A percentile compares a stretch with the other conserved stretches of the same genome.
Conservation (phyloP, 164 flowering plant genomes). For the Vitis rupestris region DNA sequence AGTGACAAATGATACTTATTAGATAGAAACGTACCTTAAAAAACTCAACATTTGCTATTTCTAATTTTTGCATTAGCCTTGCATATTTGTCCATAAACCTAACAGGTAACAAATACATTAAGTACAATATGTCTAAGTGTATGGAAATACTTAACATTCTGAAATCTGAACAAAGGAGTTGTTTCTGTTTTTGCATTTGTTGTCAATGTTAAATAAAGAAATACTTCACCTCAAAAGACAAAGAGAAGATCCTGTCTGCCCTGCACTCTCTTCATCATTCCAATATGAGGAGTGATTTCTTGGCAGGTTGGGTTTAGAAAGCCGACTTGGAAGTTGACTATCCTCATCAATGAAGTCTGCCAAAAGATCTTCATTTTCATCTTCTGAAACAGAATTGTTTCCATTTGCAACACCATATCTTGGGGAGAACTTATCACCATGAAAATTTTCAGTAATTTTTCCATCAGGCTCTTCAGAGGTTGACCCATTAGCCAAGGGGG, state of each 20-base stretch:
- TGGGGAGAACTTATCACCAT: slow-evolving; percentile 35
- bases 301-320: slow-evolving; percentile 46
- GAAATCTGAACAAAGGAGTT: neutral
- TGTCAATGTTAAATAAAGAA: neutral
- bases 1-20: neutral
- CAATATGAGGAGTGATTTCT: slow-evolving; percentile 45
- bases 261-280: slow-evolving; percentile 54
- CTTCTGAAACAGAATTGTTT: slow-evolving; percentile 49
- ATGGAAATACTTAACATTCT: too few species aligned
- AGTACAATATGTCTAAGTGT: neutral
- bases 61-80: slow-evolving; percentile 97
- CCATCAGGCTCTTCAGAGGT: slow-evolving; percentile 35
- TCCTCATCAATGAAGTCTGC: slow-evolving; percentile 99
- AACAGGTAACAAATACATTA: slow-evolving; percentile 11
- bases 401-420: slow-evolving; percentile 43
- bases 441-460: slow-evolving; percentile 16
- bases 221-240: slow-evolving; percentile 75
- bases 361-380: slow-evolving; percentile 96
- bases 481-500: slow-evolving; percentile 39
- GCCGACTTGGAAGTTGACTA: slow-evolving; percentile 98
- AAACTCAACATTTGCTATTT: slow-evolving; percentile 77
- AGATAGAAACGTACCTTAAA: slow-evolving; percentile 61
- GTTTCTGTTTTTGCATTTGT: neutral
- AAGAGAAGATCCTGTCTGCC: slow-evolving; percentile 93
- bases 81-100: slow-evolving; percentile 98